A percentile compares a stretch with the other conserved stretches of the same genome.
Conservation (phyloP, 176 grass and related monocot genomes). For the Calamus simplicifolius region DNA sequence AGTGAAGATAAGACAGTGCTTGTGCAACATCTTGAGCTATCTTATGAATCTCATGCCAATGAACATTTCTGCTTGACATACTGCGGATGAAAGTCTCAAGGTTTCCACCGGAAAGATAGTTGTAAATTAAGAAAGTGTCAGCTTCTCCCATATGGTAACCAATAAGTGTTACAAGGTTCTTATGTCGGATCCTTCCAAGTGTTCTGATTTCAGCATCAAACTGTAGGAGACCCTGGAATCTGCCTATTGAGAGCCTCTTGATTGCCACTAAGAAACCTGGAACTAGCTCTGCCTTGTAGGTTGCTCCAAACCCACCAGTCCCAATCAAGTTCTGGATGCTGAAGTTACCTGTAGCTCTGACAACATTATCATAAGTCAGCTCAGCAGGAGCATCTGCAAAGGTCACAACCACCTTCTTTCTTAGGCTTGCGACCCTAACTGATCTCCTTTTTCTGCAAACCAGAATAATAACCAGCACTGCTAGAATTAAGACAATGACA, state of each 20-base stretch:
- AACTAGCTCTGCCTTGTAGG: constrained; percentile 55
- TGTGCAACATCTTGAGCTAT: constrained; percentile 52
- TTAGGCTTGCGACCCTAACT: constrained; percentile 22
- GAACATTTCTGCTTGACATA: constrained; percentile 35
- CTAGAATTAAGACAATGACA: constrained; percentile 30
- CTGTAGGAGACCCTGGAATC: constrained; percentile 61
- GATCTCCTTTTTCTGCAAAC: constrained; percentile 43
- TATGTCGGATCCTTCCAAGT: constrained; percentile 47
- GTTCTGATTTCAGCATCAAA: constrained; percentile 66
- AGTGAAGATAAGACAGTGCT: constrained; percentile 50
- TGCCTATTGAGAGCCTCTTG: constrained; percentile 59
- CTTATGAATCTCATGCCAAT: constrained; percentile 44
- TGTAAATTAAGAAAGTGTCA: constrained; percentile 64
- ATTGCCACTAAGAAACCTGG: constrained; percentile 52
- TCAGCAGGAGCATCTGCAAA: constrained; percentile 39
- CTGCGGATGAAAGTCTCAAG: constrained; percentile 49
- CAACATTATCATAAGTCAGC: constrained; percentile 46
- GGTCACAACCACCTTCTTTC: constrained; percentile 40
- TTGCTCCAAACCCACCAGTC: constrained; percentile 53
- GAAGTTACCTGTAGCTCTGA: constrained; percentile 53
- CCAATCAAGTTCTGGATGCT: constrained; percentile 64
- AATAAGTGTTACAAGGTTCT: constrained; percentile 65
- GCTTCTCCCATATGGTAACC: constrained; percentile 52
- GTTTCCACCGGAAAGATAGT: constrained; percentile 55
- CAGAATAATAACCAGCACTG: constrained; percentile 33